phyloP scores from a whole-genome alignment of 2,329 filamentous ascomycete genomes.

The Colletotrichum lentis region DNA sequence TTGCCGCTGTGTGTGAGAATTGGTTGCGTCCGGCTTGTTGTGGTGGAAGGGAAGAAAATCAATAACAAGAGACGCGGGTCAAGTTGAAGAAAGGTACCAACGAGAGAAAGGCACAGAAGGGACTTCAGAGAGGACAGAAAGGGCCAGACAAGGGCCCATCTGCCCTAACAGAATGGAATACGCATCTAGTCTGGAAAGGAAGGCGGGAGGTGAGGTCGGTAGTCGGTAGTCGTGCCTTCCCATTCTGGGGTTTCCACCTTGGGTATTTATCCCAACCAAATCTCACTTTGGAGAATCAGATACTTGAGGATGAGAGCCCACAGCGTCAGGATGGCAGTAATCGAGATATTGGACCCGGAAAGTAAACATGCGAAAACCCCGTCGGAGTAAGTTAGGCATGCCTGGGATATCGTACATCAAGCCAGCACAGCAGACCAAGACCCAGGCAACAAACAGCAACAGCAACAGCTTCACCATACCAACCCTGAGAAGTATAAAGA shows the following conservation, averaged over 20 bases:
- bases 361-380: too few species aligned
- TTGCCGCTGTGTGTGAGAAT: background rate
- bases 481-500: too few species aligned
- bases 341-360: too few species aligned
- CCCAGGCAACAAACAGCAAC: too few species aligned
- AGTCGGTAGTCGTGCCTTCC: background rate
- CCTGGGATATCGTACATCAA: too few species aligned
- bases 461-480: too few species aligned
- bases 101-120: background rate
- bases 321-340: too few species aligned
- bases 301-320: too few species aligned
- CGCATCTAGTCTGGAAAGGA: background rate
- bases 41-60: background rate
- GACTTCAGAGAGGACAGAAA: background rate
- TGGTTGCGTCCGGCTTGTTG: background rate
- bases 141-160: background rate
- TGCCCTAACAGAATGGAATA: background rate
- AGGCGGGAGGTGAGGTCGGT: background rate
- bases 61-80: background rate
- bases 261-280: too few species aligned
- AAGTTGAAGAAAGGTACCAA: background rate
- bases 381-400: too few species aligned
- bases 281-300: too few species aligned
- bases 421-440: too few species aligned
- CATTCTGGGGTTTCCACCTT: background rate